These are phyloP conservation scores for Botrytis squamosa DNA, from an alignment of 2,329 filamentous ascomycete genomes.

Conservation along the genomic window DNA sequence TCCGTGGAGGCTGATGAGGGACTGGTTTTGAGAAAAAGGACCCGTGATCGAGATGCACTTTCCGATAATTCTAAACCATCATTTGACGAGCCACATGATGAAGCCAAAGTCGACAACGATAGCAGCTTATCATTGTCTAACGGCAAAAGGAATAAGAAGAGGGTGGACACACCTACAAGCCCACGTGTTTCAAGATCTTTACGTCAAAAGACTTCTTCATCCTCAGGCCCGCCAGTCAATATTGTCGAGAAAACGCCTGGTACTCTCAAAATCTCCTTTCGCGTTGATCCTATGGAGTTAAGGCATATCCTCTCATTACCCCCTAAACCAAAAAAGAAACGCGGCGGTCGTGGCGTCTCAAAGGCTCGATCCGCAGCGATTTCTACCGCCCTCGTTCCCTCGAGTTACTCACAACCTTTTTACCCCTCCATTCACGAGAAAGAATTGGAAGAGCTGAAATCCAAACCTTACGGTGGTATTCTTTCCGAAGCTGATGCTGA, in stretches of 20 bases:
- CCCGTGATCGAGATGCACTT: slow-evolving; percentile 30
- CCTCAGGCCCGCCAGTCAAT: slow-evolving; percentile 43
- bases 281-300: slow-evolving; percentile 57
- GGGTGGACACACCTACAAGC: slow-evolving; percentile 32
- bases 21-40: slow-evolving; percentile 51
- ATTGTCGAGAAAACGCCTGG: slow-evolving; percentile 39
- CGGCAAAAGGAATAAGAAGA: slow-evolving; percentile 25
- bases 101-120: slow-evolving; percentile 23
- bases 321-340: slow-evolving; percentile 58
- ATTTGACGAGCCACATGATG: slow-evolving; percentile 24
- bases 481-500: slow-evolving; percentile 86
- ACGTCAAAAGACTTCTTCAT: slow-evolving; percentile 48
- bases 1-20: slow-evolving; percentile 61
- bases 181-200: slow-evolving; percentile 57
- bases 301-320: slow-evolving; percentile 57
- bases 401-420: slow-evolving; percentile 37
- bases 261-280: slow-evolving; percentile 57
- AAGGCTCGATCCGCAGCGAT: slow-evolving; percentile 44
- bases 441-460: slow-evolving; percentile 83
- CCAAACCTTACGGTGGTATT: slow-evolving; percentile 94
- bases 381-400: slow-evolving; percentile 16
- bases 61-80: slow-evolving; percentile 26
- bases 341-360: slow-evolving; percentile 42
- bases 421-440: slow-evolving; percentile 74
- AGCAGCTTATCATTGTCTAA: slow-evolving; percentile 26